Percentiles rank a stretch among this genome's conserved stretches.
Evolutionary conservation across 768 basidiomycete genomes (phyloP).

Genomic region (Gautieria morchelliformis): DNA sequence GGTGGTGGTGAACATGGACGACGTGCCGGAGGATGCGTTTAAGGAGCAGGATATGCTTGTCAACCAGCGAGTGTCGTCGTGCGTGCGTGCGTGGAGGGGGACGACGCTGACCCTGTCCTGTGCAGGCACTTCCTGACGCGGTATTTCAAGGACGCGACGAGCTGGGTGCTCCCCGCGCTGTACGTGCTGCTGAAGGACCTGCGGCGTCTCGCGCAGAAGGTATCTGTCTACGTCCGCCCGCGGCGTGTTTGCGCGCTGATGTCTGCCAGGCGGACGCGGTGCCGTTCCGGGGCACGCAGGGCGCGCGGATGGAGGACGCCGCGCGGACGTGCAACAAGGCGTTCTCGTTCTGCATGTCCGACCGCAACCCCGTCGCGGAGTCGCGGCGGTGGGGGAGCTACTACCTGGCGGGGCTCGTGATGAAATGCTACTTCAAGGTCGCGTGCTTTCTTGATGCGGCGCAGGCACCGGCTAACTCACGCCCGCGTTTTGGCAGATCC

Average conservation of each 20-base stretch:
- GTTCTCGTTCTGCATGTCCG: constrained; percentile 82
- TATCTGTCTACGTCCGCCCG: constrained; percentile 43
- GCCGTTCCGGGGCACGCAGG: constrained; percentile 38
- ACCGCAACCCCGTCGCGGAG: constrained; percentile 60
- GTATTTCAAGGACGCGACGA: constrained; percentile 70
- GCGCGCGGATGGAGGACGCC: constrained; percentile 75
- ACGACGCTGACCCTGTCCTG: too few species aligned
- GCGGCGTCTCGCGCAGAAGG: constrained; percentile 79
- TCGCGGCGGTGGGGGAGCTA: constrained; percentile 89
- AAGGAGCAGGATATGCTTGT: constrained; percentile 70
- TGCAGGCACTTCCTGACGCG: constrained; percentile 55
- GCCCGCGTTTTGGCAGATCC: constrained; percentile 54
- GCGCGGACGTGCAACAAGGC: constrained; percentile 83
- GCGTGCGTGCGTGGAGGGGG: too few species aligned
- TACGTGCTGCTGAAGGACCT: constrained; percentile 77
- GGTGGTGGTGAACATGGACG: constrained; percentile 59
- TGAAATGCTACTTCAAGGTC: constrained; percentile 93
- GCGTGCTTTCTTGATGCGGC: not conserved
- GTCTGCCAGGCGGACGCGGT: constrained; percentile 23
- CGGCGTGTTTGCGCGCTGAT: constrained; percentile 32
- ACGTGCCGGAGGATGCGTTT: constrained; percentile 63
- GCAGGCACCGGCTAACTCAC: constrained; percentile 1
- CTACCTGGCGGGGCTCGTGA: constrained; percentile 78
- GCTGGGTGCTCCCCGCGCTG: constrained; percentile 80
- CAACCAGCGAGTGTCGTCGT: constrained; percentile 38